These are phyloP conservation scores for Saccharomycopsis oosterbeekiorum DNA, from an alignment of 805 yeast genomes.

Conservation along the genomic window DNA sequence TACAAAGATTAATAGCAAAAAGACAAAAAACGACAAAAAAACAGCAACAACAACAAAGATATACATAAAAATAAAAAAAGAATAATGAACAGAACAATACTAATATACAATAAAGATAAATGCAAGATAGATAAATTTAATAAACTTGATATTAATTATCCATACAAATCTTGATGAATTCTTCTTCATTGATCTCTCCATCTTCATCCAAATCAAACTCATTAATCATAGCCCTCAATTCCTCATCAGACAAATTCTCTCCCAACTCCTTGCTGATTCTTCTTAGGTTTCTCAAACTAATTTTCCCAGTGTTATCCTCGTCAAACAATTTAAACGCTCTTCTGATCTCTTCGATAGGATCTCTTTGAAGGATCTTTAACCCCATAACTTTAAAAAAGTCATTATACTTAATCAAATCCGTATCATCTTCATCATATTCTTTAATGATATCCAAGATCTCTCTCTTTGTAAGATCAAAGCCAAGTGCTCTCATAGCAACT, in stretches of 20 bases:
- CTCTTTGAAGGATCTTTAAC: slow-evolving; percentile 72
- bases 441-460: slow-evolving; percentile 69
- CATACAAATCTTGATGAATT: slow-evolving; percentile 80
- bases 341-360: slow-evolving; percentile 84
- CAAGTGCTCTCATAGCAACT: slow-evolving; percentile 89
- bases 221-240: slow-evolving; percentile 91
- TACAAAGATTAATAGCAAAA: neutral
- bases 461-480: slow-evolving; percentile 71
- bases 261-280: slow-evolving; percentile 89
- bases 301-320: slow-evolving; percentile 79
- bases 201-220: slow-evolving; percentile 95
- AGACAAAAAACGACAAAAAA: neutral
- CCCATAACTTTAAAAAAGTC: slow-evolving; percentile 76
- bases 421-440: slow-evolving; percentile 71
- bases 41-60: neutral
- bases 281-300: slow-evolving; percentile 69
- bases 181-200: slow-evolving; percentile 88
- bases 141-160: slow-evolving; percentile 36
- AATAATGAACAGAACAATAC: neutral
- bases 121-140: too few species aligned
- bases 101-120: neutral
- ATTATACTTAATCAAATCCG: slow-evolving; percentile 64
- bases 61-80: neutral
- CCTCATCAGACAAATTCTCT: slow-evolving; percentile 86
- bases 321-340: slow-evolving; percentile 87